These are phyloP conservation scores for Chiua sp. DNA, from an alignment of 1,284 basidiomycete genomes.

Conservation along the genomic window DNA sequence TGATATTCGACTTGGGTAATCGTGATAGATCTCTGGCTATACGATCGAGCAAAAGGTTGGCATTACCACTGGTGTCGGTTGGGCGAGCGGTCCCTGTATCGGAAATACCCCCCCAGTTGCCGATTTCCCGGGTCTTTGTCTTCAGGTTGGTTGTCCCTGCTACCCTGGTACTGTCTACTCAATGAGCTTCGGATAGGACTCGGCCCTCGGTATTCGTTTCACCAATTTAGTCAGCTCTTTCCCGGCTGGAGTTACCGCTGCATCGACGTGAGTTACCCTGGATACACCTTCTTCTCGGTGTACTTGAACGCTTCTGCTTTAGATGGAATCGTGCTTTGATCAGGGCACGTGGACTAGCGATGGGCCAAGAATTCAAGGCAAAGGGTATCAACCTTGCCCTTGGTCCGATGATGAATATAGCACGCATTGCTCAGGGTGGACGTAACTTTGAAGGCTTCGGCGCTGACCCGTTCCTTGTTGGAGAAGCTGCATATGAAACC, in stretches of 20 bases:
- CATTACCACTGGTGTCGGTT: conserved; percentile 45
- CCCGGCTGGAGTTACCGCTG: conserved; percentile 58
- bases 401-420: conserved; percentile 66
- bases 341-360: conserved; percentile 65
- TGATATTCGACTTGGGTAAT: not conserved
- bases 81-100: conserved; percentile 41
- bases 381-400: conserved; percentile 74
- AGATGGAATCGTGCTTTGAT: conserved; percentile 50
- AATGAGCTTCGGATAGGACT: conserved; percentile 42
- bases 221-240: conserved; percentile 49
- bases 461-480: conserved; percentile 68
- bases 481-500: conserved; percentile 66
- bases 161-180: not conserved
- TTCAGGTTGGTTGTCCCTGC: conserved; percentile 30
- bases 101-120: conserved; percentile 45
- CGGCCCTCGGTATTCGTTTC: conserved; percentile 54
- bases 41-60: conserved; percentile 50
- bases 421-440: conserved; percentile 51
- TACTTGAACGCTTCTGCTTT: not conserved
- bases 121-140: conserved; percentile 37
- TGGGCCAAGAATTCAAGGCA: conserved; percentile 74
- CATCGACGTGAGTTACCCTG: conserved; percentile 48
- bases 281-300: not conserved
- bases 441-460: conserved; percentile 79
- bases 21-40: conserved; percentile 36